phyloP scores from a whole-genome alignment of 2,329 filamentous ascomycete genomes.

The Corynespora cassiicola region DNA sequence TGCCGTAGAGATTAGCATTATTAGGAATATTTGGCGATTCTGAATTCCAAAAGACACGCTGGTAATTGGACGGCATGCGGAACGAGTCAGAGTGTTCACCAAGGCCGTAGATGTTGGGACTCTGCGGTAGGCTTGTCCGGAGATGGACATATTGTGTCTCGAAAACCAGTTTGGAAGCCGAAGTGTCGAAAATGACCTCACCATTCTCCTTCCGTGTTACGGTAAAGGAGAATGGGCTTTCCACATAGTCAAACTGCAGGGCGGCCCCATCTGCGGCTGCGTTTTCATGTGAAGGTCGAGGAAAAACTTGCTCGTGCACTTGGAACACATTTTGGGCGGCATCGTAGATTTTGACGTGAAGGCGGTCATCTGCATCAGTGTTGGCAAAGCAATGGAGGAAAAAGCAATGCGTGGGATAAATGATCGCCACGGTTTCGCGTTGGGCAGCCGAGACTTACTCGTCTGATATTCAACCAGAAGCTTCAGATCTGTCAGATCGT shows the following conservation, averaged over 20 bases:
- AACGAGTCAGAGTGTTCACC: slow-evolving; percentile 78
- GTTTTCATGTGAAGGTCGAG: slow-evolving; percentile 58
- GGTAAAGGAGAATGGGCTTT: slow-evolving; percentile 71
- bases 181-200: slow-evolving; percentile 73
- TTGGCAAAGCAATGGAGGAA: slow-evolving; percentile 9
- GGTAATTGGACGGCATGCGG: slow-evolving; percentile 70
- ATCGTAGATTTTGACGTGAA: slow-evolving; percentile 78
- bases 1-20: slow-evolving; percentile 72
- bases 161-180: slow-evolving; percentile 71
- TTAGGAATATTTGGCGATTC: slow-evolving; percentile 69
- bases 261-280: slow-evolving; percentile 46
- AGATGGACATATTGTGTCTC: slow-evolving; percentile 78
- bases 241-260: slow-evolving; percentile 61
- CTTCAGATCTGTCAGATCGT: slow-evolving; percentile 61
- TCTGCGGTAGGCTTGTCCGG: slow-evolving; percentile 70
- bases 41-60: slow-evolving; percentile 72
- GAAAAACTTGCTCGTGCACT: slow-evolving; percentile 72
- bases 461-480: slow-evolving; percentile 67
- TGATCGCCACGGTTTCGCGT: slow-evolving; percentile 68
- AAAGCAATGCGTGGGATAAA: slow-evolving; percentile 43
- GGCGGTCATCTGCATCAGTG: slow-evolving; percentile 59
- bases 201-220: slow-evolving; percentile 63
- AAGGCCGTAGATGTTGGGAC: slow-evolving; percentile 76
- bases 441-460: slow-evolving; percentile 65
- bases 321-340: slow-evolving; percentile 73